Evolutionary conservation across 768 basidiomycete species (phyloP).

Genomic region (Amanita fuliginea): DNA sequence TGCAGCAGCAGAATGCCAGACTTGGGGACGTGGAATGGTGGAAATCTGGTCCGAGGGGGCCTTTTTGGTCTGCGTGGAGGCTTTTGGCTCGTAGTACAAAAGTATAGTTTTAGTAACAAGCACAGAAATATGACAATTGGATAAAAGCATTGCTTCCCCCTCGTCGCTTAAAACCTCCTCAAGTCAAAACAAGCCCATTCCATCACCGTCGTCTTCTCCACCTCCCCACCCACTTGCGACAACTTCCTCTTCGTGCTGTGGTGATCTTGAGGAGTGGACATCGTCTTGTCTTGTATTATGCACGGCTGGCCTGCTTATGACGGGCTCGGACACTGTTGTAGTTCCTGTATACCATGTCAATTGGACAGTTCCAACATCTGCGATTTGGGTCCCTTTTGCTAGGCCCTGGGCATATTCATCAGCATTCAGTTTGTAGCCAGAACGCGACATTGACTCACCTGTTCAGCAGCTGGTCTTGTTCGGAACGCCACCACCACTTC

Average conservation of each 20-base stretch:
- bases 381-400: slow-evolving; percentile 58
- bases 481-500: slow-evolving; percentile 61
- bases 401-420: slow-evolving; percentile 38
- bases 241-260: slow-evolving; percentile 44
- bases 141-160: not conserved
- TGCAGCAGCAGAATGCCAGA: too few species aligned
- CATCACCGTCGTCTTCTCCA: slow-evolving; percentile 56
- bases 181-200: slow-evolving; percentile 56
- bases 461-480: slow-evolving; percentile 65
- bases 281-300: slow-evolving; percentile 2
- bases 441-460: slow-evolving; percentile 29
- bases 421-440: not conserved
- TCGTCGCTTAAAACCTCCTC: not conserved
- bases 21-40: too few species aligned
- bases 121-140: not conserved
- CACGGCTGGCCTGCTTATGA: slow-evolving; percentile 12
- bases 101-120: slow-evolving; percentile 1
- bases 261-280: slow-evolving; percentile 15
- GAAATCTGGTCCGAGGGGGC: too few species aligned
- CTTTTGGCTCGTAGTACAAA: too few species aligned
- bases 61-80: too few species aligned
- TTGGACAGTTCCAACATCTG: slow-evolving; percentile 53
- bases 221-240: slow-evolving; percentile 68
- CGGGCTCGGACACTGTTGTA: slow-evolving; percentile 11
- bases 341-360: slow-evolving; percentile 52